Evolutionary conservation across 139 green algal species (phyloP), one percentile per base, ranked within the genome.

Genomic region (Asterochloris erici): DNA sequence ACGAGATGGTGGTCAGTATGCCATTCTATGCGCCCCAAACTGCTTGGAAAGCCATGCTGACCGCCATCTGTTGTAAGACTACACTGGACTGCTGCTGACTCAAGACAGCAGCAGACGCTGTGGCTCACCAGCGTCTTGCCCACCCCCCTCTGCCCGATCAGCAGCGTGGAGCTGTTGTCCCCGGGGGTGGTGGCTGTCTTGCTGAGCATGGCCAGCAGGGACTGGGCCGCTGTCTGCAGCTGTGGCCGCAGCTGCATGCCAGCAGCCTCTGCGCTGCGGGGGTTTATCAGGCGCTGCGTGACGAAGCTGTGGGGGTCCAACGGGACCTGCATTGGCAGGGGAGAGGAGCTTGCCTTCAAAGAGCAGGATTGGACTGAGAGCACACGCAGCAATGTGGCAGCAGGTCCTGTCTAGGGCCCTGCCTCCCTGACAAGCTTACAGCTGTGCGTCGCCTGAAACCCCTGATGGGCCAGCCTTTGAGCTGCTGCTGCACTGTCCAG

Each of bases 61-160:
- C 21, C 9, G 19, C 66, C 38, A 54, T 54, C 2, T 54, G 38
- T 54, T 71, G 66, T 12, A 4, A 9, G 21, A 24, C 66, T 9
- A 26, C 19, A 10, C 21, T 21, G 1, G 17, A 24, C 66, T 9
- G 10, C 21, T 21, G 66, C 66, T 71, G 17, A 24, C 66, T 9
- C 66, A 71, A 26, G 21, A 26, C 66, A 71, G 19, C 21, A 24
- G 66, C 19, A 26, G 66, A 21, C 21, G 10, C 17, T 2, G 10
- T 54, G 70, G 14, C 70, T 76, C 81, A 90, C 88, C 87, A 92
- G 78, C 2, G 82, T 91, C 71, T 94, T 94, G 60, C 89, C 90
- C 15, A 63, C 81, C 61, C 90, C 89, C 12, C 79, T 83, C 1
- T 81, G 63, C 14, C 90, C 90, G 28, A 93, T 29, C 19, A 94